Conservation (phyloP, 495 filamentous ascomycete species). For the Penicillium dipodomyicola region DNA sequence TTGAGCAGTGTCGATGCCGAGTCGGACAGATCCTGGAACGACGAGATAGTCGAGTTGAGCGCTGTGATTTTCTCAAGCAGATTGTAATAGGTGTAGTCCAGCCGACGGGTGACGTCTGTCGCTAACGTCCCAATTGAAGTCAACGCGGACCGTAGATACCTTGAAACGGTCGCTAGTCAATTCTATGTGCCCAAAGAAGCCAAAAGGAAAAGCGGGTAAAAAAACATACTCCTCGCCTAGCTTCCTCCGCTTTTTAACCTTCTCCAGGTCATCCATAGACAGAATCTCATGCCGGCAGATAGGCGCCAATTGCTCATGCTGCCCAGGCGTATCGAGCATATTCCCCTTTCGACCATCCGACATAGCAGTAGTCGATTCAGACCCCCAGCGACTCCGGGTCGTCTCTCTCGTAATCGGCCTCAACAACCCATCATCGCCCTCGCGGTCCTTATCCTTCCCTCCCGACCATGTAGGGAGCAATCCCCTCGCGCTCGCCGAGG, state of each 20-base stretch:
- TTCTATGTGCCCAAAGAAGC: not conserved
- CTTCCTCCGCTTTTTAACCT: conserved; percentile 40
- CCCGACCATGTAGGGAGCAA: conserved; percentile 38
- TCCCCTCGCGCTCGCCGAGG: conserved; percentile 34
- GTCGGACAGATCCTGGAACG: conserved; percentile 66
- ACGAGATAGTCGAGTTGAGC: conserved; percentile 64
- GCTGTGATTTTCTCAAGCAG: conserved; percentile 73
- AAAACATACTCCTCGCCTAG: conserved; percentile 47
- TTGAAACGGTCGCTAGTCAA: conserved; percentile 16
- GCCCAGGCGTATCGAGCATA: conserved; percentile 33
- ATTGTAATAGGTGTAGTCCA: conserved; percentile 87
- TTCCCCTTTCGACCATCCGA: conserved; percentile 28
- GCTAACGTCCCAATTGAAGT: conserved; percentile 40
- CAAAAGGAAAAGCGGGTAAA: not conserved
- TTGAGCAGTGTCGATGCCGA: conserved; percentile 59
- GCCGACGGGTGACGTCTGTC: conserved; percentile 61
- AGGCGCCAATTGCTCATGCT: conserved; percentile 30
- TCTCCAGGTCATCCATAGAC: conserved; percentile 42
- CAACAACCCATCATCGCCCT: conserved; percentile 35
- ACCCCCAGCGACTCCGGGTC: conserved; percentile 35
- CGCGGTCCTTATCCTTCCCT: conserved; percentile 36
- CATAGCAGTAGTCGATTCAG: conserved; percentile 30
- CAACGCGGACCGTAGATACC: conserved; percentile 39
- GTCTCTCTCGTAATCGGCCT: conserved; percentile 35
- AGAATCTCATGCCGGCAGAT: conserved; percentile 37